Evolutionary conservation across 2,329 filamentous ascomycete species (phyloP).

Genomic region (Fonsecaea erecta): DNA sequence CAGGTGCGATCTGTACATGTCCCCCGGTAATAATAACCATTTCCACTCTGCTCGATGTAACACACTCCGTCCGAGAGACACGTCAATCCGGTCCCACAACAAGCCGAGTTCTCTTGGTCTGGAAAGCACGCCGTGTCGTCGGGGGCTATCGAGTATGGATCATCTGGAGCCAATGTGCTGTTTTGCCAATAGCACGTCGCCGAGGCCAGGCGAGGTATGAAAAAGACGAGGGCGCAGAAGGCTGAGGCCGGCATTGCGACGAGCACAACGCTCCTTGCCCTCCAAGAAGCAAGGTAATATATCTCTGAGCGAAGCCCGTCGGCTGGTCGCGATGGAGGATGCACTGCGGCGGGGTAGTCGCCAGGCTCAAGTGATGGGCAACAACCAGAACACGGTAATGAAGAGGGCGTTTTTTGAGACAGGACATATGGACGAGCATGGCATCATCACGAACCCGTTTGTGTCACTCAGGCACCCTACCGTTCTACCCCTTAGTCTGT

Average conservation of each 20-base stretch:
- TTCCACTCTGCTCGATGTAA: constrained; percentile 9
- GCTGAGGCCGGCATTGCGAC: not conserved
- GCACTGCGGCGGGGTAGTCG: not conserved
- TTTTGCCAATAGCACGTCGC: constrained; percentile 28
- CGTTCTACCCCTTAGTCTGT: not conserved
- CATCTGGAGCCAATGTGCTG: constrained; percentile 20
- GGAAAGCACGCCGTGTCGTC: constrained; percentile 26
- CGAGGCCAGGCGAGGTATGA: constrained; percentile 4
- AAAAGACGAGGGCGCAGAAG: constrained; percentile 3
- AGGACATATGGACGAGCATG: not conserved
- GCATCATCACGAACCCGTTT: not conserved
- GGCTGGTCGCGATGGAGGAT: not conserved
- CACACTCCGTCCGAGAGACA: constrained; percentile 25
- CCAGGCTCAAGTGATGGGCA: not conserved
- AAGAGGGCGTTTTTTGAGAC: not conserved
- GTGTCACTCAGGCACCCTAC: not conserved
- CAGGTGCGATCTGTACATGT: constrained; percentile 27
- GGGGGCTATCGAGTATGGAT: constrained; percentile 21
- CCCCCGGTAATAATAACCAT: constrained; percentile 19
- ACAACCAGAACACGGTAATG: not conserved
- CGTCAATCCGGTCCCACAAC: constrained; percentile 24
- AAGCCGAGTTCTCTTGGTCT: constrained; percentile 25
- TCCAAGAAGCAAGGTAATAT: not conserved
- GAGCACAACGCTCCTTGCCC: not conserved
- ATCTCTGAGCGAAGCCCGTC: not conserved